Evolutionary conservation across 257 asterid genomes (phyloP).

Genomic region (Salvia rosmarinus): DNA sequence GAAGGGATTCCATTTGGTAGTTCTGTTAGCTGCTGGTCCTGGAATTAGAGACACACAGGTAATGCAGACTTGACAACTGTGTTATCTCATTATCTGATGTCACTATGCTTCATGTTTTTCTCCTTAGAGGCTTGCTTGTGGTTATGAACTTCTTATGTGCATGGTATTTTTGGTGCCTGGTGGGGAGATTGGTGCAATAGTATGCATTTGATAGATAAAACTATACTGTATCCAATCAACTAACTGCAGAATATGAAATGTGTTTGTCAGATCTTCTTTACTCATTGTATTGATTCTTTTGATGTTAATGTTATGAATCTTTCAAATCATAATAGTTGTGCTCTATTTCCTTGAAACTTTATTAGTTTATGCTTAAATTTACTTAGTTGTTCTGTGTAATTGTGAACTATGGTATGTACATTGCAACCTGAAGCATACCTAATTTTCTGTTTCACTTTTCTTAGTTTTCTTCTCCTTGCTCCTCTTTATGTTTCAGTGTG

Average conservation of each 20-base stretch:
- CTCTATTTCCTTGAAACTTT: not conserved
- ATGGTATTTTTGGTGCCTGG: not conserved
- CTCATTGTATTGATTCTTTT: not conserved
- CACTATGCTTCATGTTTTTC: not conserved
- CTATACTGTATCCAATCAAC: not conserved
- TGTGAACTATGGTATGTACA: not conserved
- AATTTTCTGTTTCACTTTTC: slow-evolving; percentile 11
- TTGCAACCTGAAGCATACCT: not conserved
- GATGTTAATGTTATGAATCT: slow-evolving; percentile 6
- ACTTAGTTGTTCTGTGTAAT: slow-evolving; percentile 2
- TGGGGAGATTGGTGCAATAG: not conserved
- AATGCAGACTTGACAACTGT: slow-evolving; percentile 23
- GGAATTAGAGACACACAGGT: slow-evolving; percentile 99
- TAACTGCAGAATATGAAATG: not conserved
- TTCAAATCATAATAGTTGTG: not conserved
- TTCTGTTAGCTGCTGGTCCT: slow-evolving; percentile 94
- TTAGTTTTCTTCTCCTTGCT: slow-evolving; percentile 23
- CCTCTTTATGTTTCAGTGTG: slow-evolving; percentile 65
- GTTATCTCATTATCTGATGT: slow-evolving; percentile 9
- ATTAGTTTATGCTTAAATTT: not conserved
- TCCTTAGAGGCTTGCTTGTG: slow-evolving; percentile 1
- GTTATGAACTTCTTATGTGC: not conserved
- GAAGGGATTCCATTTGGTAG: slow-evolving; percentile 97
- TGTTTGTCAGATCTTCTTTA: slow-evolving; percentile 3
- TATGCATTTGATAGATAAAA: slow-evolving; percentile 13